Percentiles rank a stretch among this genome's conserved stretches.
phyloP scores from a whole-genome alignment of 768 basidiomycete genomes.

The Candolleomyces aberdarensis region DNA sequence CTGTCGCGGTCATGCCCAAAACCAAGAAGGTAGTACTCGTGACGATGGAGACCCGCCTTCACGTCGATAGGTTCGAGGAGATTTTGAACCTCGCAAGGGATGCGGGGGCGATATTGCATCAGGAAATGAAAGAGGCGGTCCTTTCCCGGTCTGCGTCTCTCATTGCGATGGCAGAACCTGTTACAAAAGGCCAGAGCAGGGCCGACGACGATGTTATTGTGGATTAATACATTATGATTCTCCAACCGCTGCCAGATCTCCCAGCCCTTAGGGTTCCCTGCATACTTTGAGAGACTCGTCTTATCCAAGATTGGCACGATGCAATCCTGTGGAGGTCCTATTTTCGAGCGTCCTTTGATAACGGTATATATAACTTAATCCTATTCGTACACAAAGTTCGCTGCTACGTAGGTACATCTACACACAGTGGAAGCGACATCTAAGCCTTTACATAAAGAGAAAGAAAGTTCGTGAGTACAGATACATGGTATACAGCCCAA shows the following conservation, averaged over 20 bases:
- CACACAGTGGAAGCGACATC: too few relatives aligned
- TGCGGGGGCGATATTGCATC: slow-evolving; percentile 72
- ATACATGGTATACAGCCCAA: too few relatives aligned
- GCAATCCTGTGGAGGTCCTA: not conserved
- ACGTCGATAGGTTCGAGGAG: slow-evolving; percentile 90
- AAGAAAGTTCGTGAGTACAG: too few relatives aligned
- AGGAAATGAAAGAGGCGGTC: slow-evolving; percentile 79
- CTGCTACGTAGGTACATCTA: too few relatives aligned
- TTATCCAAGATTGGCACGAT: not conserved
- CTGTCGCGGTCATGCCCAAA: slow-evolving; percentile 86
- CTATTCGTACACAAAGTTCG: too few relatives aligned
- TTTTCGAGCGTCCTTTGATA: not conserved
- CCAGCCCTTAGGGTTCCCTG: not conserved
- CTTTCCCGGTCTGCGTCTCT: slow-evolving; percentile 58
- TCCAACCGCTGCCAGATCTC: not conserved
- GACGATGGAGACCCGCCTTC: slow-evolving; percentile 92
- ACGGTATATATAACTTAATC: not conserved
- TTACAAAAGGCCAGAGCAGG: slow-evolving; percentile 16
- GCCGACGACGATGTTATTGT: slow-evolving; percentile 8
- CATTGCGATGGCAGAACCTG: slow-evolving; percentile 58
- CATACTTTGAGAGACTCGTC: not conserved
- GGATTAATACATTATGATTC: not conserved
- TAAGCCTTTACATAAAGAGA: too few relatives aligned
- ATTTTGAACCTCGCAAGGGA: slow-evolving; percentile 77
- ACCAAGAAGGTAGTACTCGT: slow-evolving; percentile 84